Evolutionary conservation across 768 basidiomycete genomes (phyloP).

Genomic region (Chlorophyllum brunneum): DNA sequence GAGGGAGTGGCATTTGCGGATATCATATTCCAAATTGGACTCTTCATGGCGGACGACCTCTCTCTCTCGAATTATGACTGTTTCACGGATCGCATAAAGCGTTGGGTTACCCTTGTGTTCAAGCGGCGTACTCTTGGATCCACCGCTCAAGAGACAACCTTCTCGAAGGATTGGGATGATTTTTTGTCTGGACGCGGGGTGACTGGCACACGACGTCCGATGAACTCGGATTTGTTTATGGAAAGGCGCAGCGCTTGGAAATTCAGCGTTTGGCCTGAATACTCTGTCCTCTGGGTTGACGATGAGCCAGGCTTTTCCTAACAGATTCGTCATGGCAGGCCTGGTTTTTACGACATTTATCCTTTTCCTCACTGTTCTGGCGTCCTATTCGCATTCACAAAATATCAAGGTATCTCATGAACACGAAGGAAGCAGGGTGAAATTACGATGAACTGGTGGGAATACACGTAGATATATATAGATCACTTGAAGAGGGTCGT

Average conservation of each 20-base stretch:
- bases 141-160: not conserved
- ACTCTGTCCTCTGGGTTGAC: not conserved
- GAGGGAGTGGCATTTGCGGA: not conserved
- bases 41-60: not conserved
- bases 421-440: no score
- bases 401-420: no score
- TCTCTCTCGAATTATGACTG: not conserved
- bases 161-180: not conserved
- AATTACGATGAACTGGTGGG: not conserved
- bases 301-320: no score
- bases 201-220: not conserved
- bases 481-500: not conserved
- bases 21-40: not conserved
- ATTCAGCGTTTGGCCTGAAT: not conserved
- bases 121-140: not conserved
- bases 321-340: not conserved
- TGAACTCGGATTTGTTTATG: not conserved
- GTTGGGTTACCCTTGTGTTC: not conserved
- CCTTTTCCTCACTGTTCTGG: not conserved
- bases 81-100: not conserved
- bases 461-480: no score
- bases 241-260: not conserved
- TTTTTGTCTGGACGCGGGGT: not conserved
- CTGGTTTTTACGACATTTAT: not conserved
- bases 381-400: not conserved